Base-by-base conservation (phyloP, 768 basidiomycete genomes). In the Chalciporus piperatus region DNA sequence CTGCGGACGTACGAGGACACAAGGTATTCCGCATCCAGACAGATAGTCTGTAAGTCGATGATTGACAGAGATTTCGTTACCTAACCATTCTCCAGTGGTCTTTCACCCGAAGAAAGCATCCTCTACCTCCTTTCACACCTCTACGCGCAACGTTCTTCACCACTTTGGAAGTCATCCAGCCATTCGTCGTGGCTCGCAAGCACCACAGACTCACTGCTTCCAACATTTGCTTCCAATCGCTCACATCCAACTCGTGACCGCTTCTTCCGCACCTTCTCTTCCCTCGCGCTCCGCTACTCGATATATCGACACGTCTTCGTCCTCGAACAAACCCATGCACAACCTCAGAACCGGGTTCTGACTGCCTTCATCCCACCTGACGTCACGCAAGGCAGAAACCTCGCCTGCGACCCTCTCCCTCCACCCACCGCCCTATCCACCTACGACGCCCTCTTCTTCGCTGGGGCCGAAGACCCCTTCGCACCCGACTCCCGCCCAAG, bases 391-490 rank as follows among this genome's bases (percentile, higher is more conserved):
- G 72, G 69, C 12, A 79, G 82, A 49, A 76, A 81, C 6, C 72
- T 90, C 54, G 82, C 86, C 9, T 97, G 87, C 59, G 96, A 98
- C 62, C 94, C 95, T 1, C 72, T 96, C 3, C 92, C 95, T 0
- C 94, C 95, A 0, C 71, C 70, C 6, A 76, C 78, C 1, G 70
- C 78, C 3, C 61, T 82, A 2, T 86, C 76, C 30, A 64, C 60
- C 37, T 97, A 97, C 69, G 77, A 92, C 55, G 71, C 77, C 4
- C 67, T 66, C n/a, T 97, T 94, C 70, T 95, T 98, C 72, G 71
- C 68, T 14, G 81, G 82, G 2, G 72, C 76, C 3, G 83, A 84
- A 46, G 84, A 86, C 56, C 49, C 74, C 14, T 74, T 79, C 45
- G 64, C 73, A 17, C 32, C 23, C 8, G 33, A 14, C 16, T 2